These are phyloP conservation scores for Haplosporangium gracile DNA, from an alignment of 192 early-diverging fungal genomes.

Conservation along the genomic window DNA sequence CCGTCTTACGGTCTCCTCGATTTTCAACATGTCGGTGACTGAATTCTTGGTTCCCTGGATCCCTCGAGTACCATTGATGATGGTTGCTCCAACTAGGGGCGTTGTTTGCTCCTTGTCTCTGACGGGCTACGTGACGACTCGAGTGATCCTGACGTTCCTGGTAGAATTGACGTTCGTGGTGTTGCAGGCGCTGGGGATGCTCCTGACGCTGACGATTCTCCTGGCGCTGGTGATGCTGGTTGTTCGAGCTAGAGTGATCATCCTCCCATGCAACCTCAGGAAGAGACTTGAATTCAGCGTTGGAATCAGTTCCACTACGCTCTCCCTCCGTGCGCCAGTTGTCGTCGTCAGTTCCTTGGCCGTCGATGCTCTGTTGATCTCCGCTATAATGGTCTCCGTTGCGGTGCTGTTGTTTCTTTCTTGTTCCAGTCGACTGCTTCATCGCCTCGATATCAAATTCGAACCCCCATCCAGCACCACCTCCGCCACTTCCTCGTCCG, in stretches of 20 bases:
- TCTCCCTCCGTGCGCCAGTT: neutral
- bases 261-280: neutral
- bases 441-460: slow-evolving; percentile 36
- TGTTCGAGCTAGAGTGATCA: neutral
- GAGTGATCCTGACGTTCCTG: neutral
- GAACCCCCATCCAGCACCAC: slow-evolving; percentile 25
- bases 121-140: neutral
- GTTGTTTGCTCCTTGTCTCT: neutral
- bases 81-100: neutral
- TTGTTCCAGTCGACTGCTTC: slow-evolving; percentile 2
- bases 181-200: neutral
- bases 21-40: neutral
- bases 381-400: neutral
- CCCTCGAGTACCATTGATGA: slow-evolving; percentile 10
- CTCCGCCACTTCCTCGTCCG: neutral
- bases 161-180: neutral
- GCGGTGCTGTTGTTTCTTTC: neutral
- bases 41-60: neutral
- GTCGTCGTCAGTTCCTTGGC: slow-evolving; percentile 1
- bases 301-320: neutral
- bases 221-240: neutral
- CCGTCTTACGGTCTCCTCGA: neutral
- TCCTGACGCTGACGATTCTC: neutral
- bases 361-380: neutral
- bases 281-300: neutral